A percentile compares a stretch with the other conserved stretches of the same genome.
phyloP scores from a whole-genome alignment of 495 filamentous ascomycete genomes.

The Penicillium argentinense region DNA sequence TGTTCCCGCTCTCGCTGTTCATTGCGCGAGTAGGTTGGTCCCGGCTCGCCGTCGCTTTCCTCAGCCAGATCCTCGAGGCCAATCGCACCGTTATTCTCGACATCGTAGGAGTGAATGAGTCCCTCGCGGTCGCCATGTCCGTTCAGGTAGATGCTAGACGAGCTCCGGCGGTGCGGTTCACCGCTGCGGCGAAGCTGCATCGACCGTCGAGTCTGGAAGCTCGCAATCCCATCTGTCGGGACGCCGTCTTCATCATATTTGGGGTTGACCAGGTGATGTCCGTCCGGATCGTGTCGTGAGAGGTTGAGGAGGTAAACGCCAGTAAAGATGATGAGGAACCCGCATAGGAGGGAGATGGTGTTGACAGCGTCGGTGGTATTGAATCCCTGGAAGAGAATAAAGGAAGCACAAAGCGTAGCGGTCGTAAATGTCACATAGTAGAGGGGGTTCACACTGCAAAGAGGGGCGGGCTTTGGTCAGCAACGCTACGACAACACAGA shows the following conservation, averaged over 20 bases:
- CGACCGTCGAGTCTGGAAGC: slow-evolving; percentile 80
- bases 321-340: slow-evolving; percentile 95
- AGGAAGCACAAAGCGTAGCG: slow-evolving; percentile 88
- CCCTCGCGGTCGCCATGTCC: slow-evolving; percentile 66
- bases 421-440: slow-evolving; percentile 99
- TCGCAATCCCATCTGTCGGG: slow-evolving; percentile 88
- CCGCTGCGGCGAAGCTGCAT: slow-evolving; percentile 84
- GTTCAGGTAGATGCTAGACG: slow-evolving; percentile 55
- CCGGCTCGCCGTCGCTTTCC: slow-evolving; percentile 61
- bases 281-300: slow-evolving; percentile 85
- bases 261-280: slow-evolving; percentile 62
- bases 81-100: slow-evolving; percentile 62
- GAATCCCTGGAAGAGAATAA: slow-evolving; percentile 97
- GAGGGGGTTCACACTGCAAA: slow-evolving; percentile 84
- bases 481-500: neutral
- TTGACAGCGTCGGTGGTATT: slow-evolving; percentile 93
- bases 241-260: slow-evolving; percentile 69
- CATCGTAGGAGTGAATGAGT: slow-evolving; percentile 80
- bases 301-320: slow-evolving; percentile 97
- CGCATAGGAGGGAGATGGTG: slow-evolving; percentile 88
- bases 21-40: slow-evolving; percentile 36
- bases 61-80: slow-evolving; percentile 70
- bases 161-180: slow-evolving; percentile 53
- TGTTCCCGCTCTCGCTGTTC: slow-evolving; percentile 28
- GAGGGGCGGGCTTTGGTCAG: slow-evolving; percentile 24